Base-by-base conservation (phyloP, 2,329 filamentous ascomycete genomes). In the Coniella vitis region DNA sequence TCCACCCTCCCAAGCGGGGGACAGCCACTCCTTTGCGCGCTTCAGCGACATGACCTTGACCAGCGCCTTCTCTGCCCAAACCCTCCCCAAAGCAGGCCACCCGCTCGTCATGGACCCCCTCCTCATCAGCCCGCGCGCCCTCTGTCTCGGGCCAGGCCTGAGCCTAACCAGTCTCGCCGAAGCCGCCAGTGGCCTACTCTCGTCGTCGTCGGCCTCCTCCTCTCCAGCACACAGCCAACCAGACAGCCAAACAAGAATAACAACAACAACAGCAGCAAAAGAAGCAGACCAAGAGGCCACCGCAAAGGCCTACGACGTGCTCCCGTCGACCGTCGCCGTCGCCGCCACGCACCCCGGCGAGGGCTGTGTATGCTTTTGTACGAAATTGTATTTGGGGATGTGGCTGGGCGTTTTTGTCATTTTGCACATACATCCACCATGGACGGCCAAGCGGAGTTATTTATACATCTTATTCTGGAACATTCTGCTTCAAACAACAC, bases 301-400 rank as follows among this genome's bases (percentile, higher is more conserved):
- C 4, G 47, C 49, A 3, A 58, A 56, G 51, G 61, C 61, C 13
- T 61, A 60, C 45, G 60, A 63, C 16, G 54, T 63, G n/a, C 50
- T 63, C 38, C 51, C 59, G 21, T 58, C 62, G 49, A 54, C 57
- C 2, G 55, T 44, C 20, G 55, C 49, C 2, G 51, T 51, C 5
- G 19, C 35, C 21, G 19, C 22, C n/a, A 25, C n/a, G n/a, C n/a
- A 19, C 16, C 49, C 56, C 1, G 57, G 58, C 4, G 59, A 63
- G 45, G 43, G n/a, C n/a, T 62, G 16, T 59, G 59, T 44, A 59
- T 62, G 45, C 54, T 60, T 7, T 41, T 63, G 10, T 65, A 61
- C n/a, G n/a, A n/a, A n/a, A n/a, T n/a, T n/a, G n/a, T n/a, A n/a
- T n/a, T n/a, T n/a, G n/a, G n/a, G n/a, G n/a, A n/a, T n/a, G n/a